These are phyloP conservation scores for Thinopyrum obtusiflorum DNA, from an alignment of 202 grass and related monocot genomes.

Conservation along the genomic window DNA sequence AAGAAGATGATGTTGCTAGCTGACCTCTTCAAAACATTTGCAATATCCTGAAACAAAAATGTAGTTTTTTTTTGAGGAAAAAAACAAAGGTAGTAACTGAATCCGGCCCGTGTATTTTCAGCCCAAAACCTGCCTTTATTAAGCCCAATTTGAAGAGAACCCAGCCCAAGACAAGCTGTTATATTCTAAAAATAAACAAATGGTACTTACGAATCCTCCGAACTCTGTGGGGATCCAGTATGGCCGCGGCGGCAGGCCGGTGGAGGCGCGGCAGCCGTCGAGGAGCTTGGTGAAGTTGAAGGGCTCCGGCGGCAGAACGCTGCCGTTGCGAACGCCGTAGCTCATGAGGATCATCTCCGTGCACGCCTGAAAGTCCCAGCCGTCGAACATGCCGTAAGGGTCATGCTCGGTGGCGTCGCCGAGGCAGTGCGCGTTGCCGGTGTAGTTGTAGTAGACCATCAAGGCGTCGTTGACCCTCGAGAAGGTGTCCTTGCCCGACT, in stretches of 20 bases:
- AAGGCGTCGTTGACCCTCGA: slow-evolving; percentile 33
- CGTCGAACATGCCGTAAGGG: slow-evolving; percentile 26
- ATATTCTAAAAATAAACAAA: no score
- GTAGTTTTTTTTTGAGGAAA: not conserved
- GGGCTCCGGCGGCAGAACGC: slow-evolving; percentile 29
- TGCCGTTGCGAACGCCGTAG: slow-evolving; percentile 22
- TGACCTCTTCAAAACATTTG: slow-evolving; percentile 41
- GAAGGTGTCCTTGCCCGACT: slow-evolving; percentile 22
- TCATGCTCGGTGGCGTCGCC: slow-evolving; percentile 12
- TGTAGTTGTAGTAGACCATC: slow-evolving; percentile 65
- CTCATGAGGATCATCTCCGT: slow-evolving; percentile 51
- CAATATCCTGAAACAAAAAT: slow-evolving; percentile 38
- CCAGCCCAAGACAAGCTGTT: no score
- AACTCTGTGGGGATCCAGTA: slow-evolving; percentile 57
- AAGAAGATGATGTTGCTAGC: slow-evolving; percentile 77
- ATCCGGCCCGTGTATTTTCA: not conserved
- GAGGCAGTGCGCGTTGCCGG: slow-evolving; percentile 31
- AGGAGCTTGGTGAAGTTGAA: slow-evolving; percentile 32
- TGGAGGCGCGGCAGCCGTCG: not conserved
- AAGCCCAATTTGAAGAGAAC: no score
- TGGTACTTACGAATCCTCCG: slow-evolving; percentile 51
- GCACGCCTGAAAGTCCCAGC: slow-evolving; percentile 64
- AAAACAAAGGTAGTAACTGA: not conserved
- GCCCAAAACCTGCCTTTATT: not conserved
- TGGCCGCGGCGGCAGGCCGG: slow-evolving; percentile 36